A percentile compares a stretch with the other conserved stretches of the same genome.
Conservation (phyloP, 2,329 filamentous ascomycete species). For the Arachnopeziza araneosa region DNA sequence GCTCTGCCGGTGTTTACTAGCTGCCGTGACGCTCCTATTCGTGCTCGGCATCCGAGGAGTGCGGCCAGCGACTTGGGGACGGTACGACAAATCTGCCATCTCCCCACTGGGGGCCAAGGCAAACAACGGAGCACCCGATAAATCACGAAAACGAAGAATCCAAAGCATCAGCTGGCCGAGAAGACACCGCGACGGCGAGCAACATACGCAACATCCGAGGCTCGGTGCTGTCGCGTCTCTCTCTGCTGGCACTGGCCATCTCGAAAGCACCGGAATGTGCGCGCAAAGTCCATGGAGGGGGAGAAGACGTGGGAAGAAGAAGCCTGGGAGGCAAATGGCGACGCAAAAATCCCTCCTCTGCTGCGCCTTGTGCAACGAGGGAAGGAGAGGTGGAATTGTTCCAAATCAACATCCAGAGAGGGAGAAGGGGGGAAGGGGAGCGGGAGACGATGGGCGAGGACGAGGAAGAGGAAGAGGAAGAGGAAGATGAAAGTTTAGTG, state of each 20-base stretch:
- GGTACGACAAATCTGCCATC: no score
- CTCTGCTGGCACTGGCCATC: background rate
- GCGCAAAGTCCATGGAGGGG: background rate
- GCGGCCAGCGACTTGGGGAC: background rate
- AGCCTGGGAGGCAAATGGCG: background rate
- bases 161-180: background rate
- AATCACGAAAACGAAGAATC: background rate
- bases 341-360: no score
- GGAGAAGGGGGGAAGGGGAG: no score
- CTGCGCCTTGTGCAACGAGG: no score
- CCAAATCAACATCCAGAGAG: no score
- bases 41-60: background rate
- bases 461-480: no score
- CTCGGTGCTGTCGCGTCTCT: background rate
- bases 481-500: no score
- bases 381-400: no score
- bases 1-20: no score
- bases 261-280: background rate
- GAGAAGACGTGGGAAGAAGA: background rate
- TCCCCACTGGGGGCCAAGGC: background rate
- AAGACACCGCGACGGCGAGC: background rate
- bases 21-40: no score
- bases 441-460: no score
- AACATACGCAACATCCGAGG: background rate
- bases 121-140: background rate